Evolutionary conservation across 2,329 filamentous ascomycete species (phyloP).

Genomic region (Metarhizium rileyi): DNA sequence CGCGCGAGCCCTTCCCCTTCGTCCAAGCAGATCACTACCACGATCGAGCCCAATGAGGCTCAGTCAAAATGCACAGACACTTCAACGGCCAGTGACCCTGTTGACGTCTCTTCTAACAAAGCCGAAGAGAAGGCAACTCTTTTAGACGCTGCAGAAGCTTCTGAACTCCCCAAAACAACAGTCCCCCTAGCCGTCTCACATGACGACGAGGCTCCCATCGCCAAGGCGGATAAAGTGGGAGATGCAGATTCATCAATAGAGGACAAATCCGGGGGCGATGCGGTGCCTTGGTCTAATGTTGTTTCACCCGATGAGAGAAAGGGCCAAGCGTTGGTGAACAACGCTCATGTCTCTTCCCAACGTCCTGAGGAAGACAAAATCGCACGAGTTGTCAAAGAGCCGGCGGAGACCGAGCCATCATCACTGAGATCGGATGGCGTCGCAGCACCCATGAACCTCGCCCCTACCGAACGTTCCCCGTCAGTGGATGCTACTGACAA

Average conservation of each 20-base stretch:
- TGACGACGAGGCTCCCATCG: background rate
- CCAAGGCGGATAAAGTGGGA: background rate
- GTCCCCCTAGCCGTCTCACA: background rate
- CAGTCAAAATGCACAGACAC: background rate
- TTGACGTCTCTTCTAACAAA: background rate
- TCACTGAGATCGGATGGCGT: background rate
- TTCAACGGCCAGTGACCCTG: background rate
- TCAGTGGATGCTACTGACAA: background rate
- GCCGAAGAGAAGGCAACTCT: background rate
- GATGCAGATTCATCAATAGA: background rate
- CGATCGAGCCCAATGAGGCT: background rate
- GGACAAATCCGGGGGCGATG: background rate
- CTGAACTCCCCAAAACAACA: background rate
- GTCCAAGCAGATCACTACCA: background rate
- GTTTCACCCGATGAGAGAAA: background rate
- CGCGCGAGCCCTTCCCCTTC: constrained; percentile 3
- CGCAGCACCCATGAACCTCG: background rate
- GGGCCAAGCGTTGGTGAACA: background rate
- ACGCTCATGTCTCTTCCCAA: background rate
- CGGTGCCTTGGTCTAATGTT: background rate
- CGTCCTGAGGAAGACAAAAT: background rate
- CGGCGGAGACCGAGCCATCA: background rate
- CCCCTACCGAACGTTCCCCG: background rate
- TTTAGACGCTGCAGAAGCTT: background rate
- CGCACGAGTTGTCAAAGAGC: background rate